Evolutionary conservation across 83 land plant genomes (phyloP), one percentile per base, ranked within the genome.

Genomic region (Picea mariana): DNA sequence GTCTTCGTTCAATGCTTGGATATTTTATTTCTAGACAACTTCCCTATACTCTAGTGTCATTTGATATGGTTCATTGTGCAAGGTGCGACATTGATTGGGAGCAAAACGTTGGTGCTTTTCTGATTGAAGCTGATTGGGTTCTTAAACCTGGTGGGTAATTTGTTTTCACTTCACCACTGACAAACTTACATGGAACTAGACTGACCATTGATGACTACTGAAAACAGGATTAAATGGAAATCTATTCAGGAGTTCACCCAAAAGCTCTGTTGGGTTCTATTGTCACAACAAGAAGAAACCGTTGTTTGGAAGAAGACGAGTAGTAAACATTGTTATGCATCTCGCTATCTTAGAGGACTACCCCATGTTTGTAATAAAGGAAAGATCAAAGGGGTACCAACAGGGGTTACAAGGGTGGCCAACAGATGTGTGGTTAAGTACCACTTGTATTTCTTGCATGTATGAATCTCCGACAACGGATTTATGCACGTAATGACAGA

Each of bases 51-150:
- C 88, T 85, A 38, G 86, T 90, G 55, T 93, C 99, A 12, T 96
- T 86, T 85, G 99, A 96, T 75, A 93, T 93, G 97, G 16, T 95
- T 79, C 99, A 96, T 82, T 95, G 98, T 81, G 88, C 90, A 27
- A 76, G 93, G 12, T 96, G 94, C 59, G 92, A 86, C 16, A 49
- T 94, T 84, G 93, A 95, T 3, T 96, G 97, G 94, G 89, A 93
- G 66, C 52, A 83, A 24, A 92, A 94, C 87, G 97, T 94, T 84
- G 97, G 95, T 21, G 55, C 83, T 44, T 80, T 82, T 76, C 72
- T 95, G 68, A 68, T 89, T 82, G 97, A 95, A 87, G 90, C 83
- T 80, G 97, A 95, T 71, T 84, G 97, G 79, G 79, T 95, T 27
- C 81, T 92, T 38, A 3, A 38, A 38, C 40, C 40, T 38, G 40